A percentile compares a stretch with the other conserved stretches of the same genome.
Evolutionary conservation across 305 asterid species (phyloP).

Genomic region (Solanum hybrid): DNA sequence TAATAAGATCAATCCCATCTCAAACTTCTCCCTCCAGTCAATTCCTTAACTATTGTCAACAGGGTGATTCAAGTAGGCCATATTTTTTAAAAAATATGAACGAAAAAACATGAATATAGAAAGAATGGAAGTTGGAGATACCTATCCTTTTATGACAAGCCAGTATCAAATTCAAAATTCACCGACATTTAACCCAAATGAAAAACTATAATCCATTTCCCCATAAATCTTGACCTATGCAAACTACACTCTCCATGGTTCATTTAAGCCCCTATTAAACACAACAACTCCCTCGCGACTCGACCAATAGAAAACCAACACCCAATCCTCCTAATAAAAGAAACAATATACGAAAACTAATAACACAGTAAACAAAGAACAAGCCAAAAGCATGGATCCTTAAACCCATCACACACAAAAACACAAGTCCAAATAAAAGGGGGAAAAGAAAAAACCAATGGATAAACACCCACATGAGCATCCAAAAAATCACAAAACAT

Average conservation of each 20-base stretch:
- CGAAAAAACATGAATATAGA: not conserved
- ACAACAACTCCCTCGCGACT: not conserved
- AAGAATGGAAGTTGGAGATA: not conserved
- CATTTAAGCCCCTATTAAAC: not conserved
- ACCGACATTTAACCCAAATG: not conserved
- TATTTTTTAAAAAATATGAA: not conserved
- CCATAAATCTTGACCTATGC: not conserved
- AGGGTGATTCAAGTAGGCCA: not conserved
- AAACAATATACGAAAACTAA: not conserved
- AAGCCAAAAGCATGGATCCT: not conserved
- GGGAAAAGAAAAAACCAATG: not conserved
- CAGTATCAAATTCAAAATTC: not conserved
- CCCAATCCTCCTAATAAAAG: not conserved
- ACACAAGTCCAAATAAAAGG: not conserved
- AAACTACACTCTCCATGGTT: not conserved
- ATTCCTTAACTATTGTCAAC: not conserved
- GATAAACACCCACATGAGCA: not conserved
- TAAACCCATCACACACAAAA: not conserved
- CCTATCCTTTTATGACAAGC: not conserved
- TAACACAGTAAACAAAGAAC: not conserved
- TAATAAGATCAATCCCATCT: not conserved
- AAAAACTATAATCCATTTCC: not conserved
- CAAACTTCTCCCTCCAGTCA: not conserved
- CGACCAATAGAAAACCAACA: not conserved
- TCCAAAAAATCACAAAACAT: not conserved